Percentiles rank a stretch among this genome's conserved stretches.
Conservation (phyloP, 306 rosid genomes). For the Trichosanthes cucumerina region DNA sequence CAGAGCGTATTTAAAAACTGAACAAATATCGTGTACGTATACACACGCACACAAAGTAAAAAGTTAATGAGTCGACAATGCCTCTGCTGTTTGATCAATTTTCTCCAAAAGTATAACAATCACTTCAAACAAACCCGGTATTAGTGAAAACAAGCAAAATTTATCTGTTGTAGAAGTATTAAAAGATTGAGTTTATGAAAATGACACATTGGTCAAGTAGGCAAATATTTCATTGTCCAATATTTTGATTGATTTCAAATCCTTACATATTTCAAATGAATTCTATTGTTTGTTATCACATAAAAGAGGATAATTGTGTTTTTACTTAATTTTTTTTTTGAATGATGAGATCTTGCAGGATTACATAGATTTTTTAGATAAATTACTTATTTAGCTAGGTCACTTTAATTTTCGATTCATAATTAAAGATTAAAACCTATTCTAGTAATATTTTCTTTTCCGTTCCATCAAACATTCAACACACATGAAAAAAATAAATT, state of each 20-base stretch:
- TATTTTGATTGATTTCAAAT: background rate
- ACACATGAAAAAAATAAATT: too few species aligned
- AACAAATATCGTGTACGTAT: background rate
- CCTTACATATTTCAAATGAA: background rate
- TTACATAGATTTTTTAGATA: too few species aligned
- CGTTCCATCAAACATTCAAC: too few species aligned
- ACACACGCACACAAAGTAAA: background rate
- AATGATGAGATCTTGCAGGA: background rate
- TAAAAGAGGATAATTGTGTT: too few species aligned
- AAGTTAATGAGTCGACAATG: background rate
- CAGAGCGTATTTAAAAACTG: background rate
- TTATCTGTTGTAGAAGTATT: background rate
- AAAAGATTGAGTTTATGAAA: background rate
- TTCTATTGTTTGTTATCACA: background rate
- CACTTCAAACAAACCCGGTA: background rate
- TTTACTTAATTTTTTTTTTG: background rate
- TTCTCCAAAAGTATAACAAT: background rate
- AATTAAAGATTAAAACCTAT: too few species aligned
- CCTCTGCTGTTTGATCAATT: background rate
- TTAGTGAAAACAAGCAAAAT: background rate
- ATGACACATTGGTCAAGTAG: background rate
- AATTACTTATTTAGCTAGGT: too few species aligned
- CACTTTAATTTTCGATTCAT: too few species aligned
- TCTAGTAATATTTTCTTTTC: too few species aligned
- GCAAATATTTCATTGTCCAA: background rate